Evolutionary conservation across 345 rosid genomes (phyloP).

Genomic region (Lenwebbia sp.): DNA sequence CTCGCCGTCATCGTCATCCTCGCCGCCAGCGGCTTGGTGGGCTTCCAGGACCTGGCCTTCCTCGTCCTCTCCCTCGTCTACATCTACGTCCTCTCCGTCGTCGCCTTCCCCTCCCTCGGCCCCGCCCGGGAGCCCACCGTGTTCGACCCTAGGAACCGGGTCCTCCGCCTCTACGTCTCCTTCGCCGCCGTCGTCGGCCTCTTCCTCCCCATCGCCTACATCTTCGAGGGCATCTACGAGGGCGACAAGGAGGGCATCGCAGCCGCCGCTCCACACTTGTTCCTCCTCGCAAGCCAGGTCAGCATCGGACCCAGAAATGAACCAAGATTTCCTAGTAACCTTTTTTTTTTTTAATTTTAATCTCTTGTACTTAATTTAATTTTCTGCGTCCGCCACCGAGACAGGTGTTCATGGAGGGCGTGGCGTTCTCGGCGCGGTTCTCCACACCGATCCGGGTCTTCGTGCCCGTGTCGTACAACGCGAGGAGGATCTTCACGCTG

Average conservation of each 20-base stretch:
- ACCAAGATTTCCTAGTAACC: not conserved
- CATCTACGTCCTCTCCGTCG: constrained; percentile 46
- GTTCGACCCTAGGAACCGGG: constrained; percentile 27
- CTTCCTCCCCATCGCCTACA: constrained; percentile 53
- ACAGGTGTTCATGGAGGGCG: constrained; percentile 88
- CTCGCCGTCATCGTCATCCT: constrained; percentile 47
- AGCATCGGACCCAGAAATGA: not conserved
- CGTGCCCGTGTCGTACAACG: constrained; percentile 72
- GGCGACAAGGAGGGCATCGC: constrained; percentile 61
- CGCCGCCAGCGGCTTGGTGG: constrained; percentile 64
- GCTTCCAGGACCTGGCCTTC: constrained; percentile 45
- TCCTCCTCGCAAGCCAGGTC: constrained; percentile 64
- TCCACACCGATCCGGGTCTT: constrained; percentile 64
- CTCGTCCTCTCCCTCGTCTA: constrained; percentile 39
- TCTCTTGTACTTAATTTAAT: not conserved
- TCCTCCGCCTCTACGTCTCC: constrained; percentile 36
- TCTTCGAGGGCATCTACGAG: constrained; percentile 60
- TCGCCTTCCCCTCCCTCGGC: constrained; percentile 42
- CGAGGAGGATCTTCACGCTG: constrained; percentile 51
- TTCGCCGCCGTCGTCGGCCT: constrained; percentile 50
- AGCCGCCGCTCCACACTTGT: constrained; percentile 79
- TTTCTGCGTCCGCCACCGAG: constrained; percentile 4
- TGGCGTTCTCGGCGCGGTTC: constrained; percentile 45
- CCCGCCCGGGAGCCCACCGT: constrained; percentile 20
- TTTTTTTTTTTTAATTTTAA: too few species aligned